phyloP scores from a whole-genome alignment of 192 early-diverging fungal genomes.

The Borealophlyctis nickersoniae region DNA sequence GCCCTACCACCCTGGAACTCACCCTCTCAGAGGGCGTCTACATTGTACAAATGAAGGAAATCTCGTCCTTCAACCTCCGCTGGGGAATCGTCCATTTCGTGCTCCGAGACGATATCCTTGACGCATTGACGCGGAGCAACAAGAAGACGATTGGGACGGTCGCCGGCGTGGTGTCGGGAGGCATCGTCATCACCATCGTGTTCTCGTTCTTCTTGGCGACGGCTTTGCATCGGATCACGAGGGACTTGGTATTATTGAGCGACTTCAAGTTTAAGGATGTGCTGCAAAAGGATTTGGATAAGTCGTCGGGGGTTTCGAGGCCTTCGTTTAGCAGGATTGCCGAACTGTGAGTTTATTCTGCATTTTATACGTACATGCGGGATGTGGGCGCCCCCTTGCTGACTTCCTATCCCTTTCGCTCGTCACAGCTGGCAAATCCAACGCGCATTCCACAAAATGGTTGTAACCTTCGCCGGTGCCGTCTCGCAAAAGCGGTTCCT shows the following conservation, averaged over 20 bases:
- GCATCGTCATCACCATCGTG: neutral
- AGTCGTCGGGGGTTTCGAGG: neutral
- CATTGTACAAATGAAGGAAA: too few relatives aligned
- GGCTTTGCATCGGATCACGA: conserved; percentile 2
- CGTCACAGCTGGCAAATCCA: too few relatives aligned
- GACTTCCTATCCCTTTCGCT: neutral
- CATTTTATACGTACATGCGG: too few relatives aligned
- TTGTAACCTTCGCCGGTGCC: conserved; percentile 16
- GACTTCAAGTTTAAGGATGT: conserved; percentile 16
- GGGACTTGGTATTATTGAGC: conserved; percentile 1
- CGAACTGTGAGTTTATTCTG: conserved; percentile 7
- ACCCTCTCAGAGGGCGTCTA: too few relatives aligned
- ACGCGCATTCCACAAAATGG: conserved; percentile 10
- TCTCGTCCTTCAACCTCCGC: too few relatives aligned
- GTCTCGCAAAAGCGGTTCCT: conserved; percentile 17
- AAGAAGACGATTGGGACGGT: conserved; percentile 11
- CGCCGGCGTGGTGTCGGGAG: conserved; percentile 7
- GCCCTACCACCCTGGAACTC: too few relatives aligned
- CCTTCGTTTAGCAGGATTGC: conserved; percentile 7
- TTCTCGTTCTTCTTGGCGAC: conserved; percentile 9
- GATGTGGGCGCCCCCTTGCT: neutral
- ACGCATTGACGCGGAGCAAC: neutral
- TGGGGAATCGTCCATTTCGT: conserved; percentile 8
- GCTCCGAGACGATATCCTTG: conserved; percentile 6
- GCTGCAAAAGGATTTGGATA: neutral